Evolutionary conservation across 1,284 basidiomycete genomes (phyloP).

Genomic region (Cryptococcus sp.): DNA sequence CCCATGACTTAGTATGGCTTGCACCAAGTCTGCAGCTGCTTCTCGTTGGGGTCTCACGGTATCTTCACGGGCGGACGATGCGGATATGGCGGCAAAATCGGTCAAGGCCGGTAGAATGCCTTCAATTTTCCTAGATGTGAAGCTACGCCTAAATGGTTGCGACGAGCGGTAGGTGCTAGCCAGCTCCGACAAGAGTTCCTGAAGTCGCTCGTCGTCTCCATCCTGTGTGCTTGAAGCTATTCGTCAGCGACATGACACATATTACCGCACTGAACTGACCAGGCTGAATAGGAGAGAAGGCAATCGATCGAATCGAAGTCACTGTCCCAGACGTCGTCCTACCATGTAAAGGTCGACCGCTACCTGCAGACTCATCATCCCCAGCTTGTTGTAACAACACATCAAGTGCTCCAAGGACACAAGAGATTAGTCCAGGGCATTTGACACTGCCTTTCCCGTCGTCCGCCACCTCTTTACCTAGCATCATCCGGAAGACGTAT

Average conservation of each 20-base stretch:
- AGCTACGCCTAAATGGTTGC: slow-evolving; percentile 25
- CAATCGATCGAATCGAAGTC: slow-evolving; percentile 22
- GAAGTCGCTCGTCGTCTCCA: slow-evolving; percentile 20
- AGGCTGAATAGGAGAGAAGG: slow-evolving; percentile 13
- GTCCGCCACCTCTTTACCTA: slow-evolving; percentile 18
- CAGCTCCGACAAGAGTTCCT: slow-evolving; percentile 29
- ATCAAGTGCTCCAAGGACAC: slow-evolving; percentile 36
- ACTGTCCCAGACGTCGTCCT: slow-evolving; percentile 26
- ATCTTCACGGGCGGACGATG: slow-evolving; percentile 18
- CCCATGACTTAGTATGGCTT: slow-evolving; percentile 26
- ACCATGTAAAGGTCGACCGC: slow-evolving; percentile 9
- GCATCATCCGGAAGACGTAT: slow-evolving; percentile 25
- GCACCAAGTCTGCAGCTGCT: slow-evolving; percentile 25
- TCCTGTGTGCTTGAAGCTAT: neutral
- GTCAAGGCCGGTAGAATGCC: slow-evolving; percentile 37
- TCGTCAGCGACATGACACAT: no score
- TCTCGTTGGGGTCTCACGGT: slow-evolving; percentile 18
- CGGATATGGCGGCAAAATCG: slow-evolving; percentile 41
- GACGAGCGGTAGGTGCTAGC: slow-evolving; percentile 28
- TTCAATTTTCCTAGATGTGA: slow-evolving; percentile 39
- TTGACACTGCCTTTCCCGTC: slow-evolving; percentile 13
- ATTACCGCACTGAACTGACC: neutral
- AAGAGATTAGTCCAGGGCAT: slow-evolving; percentile 28
- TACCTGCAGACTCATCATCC: slow-evolving; percentile 19
- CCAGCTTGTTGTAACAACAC: slow-evolving; percentile 28